Base-by-base conservation (phyloP, 2,329 filamentous ascomycete genomes). In the Ophioceras dolichostomum region DNA sequence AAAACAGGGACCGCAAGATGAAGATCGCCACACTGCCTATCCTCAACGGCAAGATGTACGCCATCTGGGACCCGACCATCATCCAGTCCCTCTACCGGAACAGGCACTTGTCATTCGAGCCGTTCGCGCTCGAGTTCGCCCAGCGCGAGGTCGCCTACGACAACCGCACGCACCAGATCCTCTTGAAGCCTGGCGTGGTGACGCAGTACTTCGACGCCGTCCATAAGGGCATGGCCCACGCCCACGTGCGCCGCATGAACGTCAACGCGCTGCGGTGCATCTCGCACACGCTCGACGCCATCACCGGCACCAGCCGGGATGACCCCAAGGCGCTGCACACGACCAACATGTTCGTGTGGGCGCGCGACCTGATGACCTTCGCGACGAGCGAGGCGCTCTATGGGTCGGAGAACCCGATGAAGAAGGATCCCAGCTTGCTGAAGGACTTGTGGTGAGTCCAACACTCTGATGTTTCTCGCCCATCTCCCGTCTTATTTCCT, bases 11-110 rank as follows among this genome's bases (percentile, higher is more conserved):
- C 30, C 20, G 12, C 14, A 18, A 32, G 16, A 32, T 32, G 16
- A 32, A 18, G 3, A 61, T 65, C 38, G 63, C 57, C 36, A 67
- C 66, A 1, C 47, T 70, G 4, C 61, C 59, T 10, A 61, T 68
- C 49, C 49, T 65, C 19, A 57, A 51, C 34, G 48, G 54, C 27
- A 62, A 63, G 37, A 48, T 64, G 17, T 71, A 71, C 45, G 45
- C 61, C n/a, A 56, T 68, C 17, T 61, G 52, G 31, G 54, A 57
- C 5, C 59, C 66, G 2, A 36, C 47, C 1, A 45, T 69, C 4
- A 50, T 61, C 13, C 53, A 58, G 20, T 46, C 55, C 6, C 55
- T 61, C 10, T 54, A 64, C 24, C 58, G 61, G 17, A 53, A 52
- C 16, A 59, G 60, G 28, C 52, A 55, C 17, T 48, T 68, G 17